Evolutionary conservation across 805 yeast species (phyloP).

Genomic region (Wickerhamomyces ciferrii): DNA sequence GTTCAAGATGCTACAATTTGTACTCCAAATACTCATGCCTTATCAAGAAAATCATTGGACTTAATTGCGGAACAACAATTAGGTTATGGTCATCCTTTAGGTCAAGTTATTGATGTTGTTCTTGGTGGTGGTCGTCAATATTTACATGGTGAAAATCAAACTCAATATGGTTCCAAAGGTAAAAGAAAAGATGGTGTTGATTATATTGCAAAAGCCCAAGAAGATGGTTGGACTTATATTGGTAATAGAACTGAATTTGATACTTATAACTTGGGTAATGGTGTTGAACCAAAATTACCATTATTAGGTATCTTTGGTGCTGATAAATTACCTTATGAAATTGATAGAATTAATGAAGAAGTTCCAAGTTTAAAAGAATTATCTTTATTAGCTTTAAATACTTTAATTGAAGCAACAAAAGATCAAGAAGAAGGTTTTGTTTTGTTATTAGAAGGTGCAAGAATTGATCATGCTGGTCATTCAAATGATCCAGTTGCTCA

Average conservation of each 20-base stretch:
- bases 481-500: conserved; percentile 92
- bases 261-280: conserved; percentile 43
- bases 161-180: conserved; percentile 31
- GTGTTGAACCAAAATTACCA: conserved; percentile 56
- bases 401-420: conserved; percentile 60
- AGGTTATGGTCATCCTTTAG: conserved; percentile 68
- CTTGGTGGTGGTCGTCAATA: conserved; percentile 91
- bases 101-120: conserved; percentile 73
- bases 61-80: conserved; percentile 82
- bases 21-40: conserved; percentile 75
- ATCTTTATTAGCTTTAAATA: conserved; percentile 65
- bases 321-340: conserved; percentile 72
- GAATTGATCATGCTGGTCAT: conserved; percentile 95
- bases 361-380: conserved; percentile 78
- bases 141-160: conserved; percentile 47
- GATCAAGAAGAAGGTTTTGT: conserved; percentile 83
- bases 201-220: conserved; percentile 56
- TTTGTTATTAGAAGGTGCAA: conserved; percentile 79
- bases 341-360: conserved; percentile 58
- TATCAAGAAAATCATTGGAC: conserved; percentile 68
- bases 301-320: conserved; percentile 68
- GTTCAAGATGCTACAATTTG: conserved; percentile 95
- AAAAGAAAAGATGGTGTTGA: conserved; percentile 69
- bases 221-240: conserved; percentile 62
- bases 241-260: conserved; percentile 57